These are phyloP conservation scores for Leonotis leonurus DNA, from an alignment of 257 asterid species.

Conservation along the genomic window DNA sequence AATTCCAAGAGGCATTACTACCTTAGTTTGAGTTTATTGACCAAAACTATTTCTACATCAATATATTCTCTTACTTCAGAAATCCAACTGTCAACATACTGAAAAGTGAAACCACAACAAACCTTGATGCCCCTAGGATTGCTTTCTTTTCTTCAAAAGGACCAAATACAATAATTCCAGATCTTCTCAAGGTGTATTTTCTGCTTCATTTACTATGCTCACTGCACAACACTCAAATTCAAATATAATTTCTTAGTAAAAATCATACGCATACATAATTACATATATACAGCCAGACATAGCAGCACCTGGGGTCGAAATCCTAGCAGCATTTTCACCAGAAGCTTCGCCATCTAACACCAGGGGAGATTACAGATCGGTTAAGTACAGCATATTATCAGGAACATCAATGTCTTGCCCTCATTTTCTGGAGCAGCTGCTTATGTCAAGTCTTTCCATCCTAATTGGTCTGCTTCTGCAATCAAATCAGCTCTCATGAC, in stretches of 20 bases:
- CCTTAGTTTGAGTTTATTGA: neutral
- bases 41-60: neutral
- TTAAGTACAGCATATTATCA: constrained; percentile 4
- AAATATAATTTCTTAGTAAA: no score
- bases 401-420: constrained; percentile 28
- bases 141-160: constrained; percentile 21
- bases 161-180: constrained; percentile 15
- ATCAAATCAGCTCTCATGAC: constrained; percentile 24
- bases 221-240: no score
- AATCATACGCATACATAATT: neutral
- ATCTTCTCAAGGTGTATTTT: neutral
- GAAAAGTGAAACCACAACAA: constrained; percentile 5
- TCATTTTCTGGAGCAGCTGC: constrained; percentile 24
- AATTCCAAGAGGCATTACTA: no score
- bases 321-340: constrained; percentile 19
- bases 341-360: neutral
- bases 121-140: constrained; percentile 11
- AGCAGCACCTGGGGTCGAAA: constrained; percentile 22
- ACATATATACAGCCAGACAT: constrained; percentile 17
- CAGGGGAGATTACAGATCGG: neutral
- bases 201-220: no score
- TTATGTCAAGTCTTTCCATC: constrained; percentile 17
- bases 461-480: constrained; percentile 22
- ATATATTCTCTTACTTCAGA: neutral
- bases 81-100: neutral